Base-by-base conservation (phyloP, 768 basidiomycete species). In the Gloeopeniophorella convolvens region DNA sequence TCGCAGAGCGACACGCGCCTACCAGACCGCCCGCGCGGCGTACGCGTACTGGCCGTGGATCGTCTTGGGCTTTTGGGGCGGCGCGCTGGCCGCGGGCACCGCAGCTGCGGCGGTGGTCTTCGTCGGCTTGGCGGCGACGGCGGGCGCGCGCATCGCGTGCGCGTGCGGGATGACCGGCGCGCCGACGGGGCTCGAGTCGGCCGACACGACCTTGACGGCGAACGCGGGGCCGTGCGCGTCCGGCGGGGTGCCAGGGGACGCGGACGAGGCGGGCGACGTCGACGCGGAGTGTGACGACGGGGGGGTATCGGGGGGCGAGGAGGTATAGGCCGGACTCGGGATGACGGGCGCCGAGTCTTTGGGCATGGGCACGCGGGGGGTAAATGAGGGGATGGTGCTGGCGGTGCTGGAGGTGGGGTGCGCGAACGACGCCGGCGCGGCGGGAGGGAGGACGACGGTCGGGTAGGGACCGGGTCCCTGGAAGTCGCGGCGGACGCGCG, bases 401-500 rank as follows among this genome's bases (percentile, higher is more conserved):
- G 56, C 36, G 9, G 46, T 18, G 20, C 28, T 63, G 20, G 63
- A 63, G 35, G 59, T 61, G 10, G 62, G 62, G 3, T 56, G 59
- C 0, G 57, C 21, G 21, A 56, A 54, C 3, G 66, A 65, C 1
- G 64, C 56, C 8, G 66, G 65, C 4, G 63, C 62, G 16, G 65
- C 60, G 58, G 80, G 75, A 0, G 78, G 72, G 0, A 83, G 70
- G 0, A 77, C 72, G 52, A 85, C 85, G 0, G 78, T 76, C 0
- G 85, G 85, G 48, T 83, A 88, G 0, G 78, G 74, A 0, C 78
- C 76, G 1, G 65, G 59, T 4, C 76, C 71, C 28, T 68, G 66
- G 54, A 86, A 89, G 48, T 89, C 86, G 9, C 70, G 70, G 28
- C 71, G 71, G 0, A 86, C 77, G 61, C 76, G 76, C 0, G 61